Evolutionary conservation across 176 grass and related monocot genomes (phyloP), one percentile per base, ranked within the genome.

Genomic region (Carex parvula): DNA sequence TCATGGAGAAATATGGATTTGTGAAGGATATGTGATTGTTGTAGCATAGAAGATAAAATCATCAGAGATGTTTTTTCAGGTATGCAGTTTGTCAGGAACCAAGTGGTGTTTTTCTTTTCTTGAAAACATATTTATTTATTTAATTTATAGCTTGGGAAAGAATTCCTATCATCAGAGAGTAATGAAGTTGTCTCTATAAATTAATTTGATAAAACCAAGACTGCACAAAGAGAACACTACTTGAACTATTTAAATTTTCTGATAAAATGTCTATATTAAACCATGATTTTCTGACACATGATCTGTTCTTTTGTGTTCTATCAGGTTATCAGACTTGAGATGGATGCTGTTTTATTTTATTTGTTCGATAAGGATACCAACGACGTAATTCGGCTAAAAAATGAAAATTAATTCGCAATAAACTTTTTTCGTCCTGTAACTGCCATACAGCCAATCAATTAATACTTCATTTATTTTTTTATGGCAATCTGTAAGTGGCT

Each of bases 1-100:
- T 91, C 89, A 46, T 92, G 81, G 92, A 94, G 61, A 97, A 94
- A 88, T 97, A 92, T 67, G 94, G 92, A 0, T 97, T 90, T 89
- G 89, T 97, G 70, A 94, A 97, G 72, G 93, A 95, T 62, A 76
- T 92, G 33, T 74, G 41, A 74, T 52, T 44, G 70, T 53, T 46
- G 10, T 70, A 74, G 10, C 8, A 74, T 52, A 74, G 70, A 48
- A 24, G 21, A 52, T 24, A 26, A 52, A 22, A 21, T 74, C 18
- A 52, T 74, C 42, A 24, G 41, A 52, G 70, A 52, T 74, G 9
- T 22, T 72, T 21, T 52, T 48, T 26, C 70, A 74, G 70, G 70
- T 74, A 74, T 52, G 41, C 10, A 65, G 1, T 65, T 65, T 32
- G 24, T 12, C 32, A 32, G 24, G 63, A 32, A 14, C 63, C 12